Base-by-base conservation (phyloP, 2,329 filamentous ascomycete genomes). In the Rhinocladiella similis region DNA sequence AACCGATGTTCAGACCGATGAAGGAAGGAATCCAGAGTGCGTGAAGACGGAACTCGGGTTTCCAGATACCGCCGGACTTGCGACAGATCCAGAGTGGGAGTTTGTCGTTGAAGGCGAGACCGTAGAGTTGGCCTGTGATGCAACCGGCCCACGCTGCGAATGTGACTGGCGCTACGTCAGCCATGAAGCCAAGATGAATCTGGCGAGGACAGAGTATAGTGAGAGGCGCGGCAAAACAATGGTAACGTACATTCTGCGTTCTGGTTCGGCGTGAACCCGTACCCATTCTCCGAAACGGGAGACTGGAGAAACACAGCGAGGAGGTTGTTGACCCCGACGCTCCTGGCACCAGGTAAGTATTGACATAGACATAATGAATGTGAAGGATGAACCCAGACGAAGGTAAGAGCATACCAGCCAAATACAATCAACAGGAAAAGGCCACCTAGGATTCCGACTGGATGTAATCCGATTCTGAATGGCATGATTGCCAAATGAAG, bases 81-180 rank as follows among this genome's bases (percentile, higher is more conserved):
- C 61, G 60, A 12, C 66, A 68, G 3, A 73, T 60, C 58, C 66
- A 68, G 7, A 78, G 65, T 0, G 76, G 74, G 0, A 77, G 63
- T 2, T 69, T 63, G 60, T 78, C 76, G 4, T 39, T 41, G 43
- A 53, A 38, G 13, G 22, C 47, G 70, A 73, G n/a, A 75, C 61
- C 25, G 69, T 65, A 52, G 71, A 68, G 2, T 71, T 73, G 53
- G 71, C 73, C 13, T 72, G 52, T 5, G 72, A 65, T 1, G 72
- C 72, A 67, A 5, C 73, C 74, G 14, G 73, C 64, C 76, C 75
- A 79, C 56, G 72, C 68, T 16, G 68, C 66, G 54, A 78, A 75
- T 2, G 69, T 70, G 51, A 71, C 56, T 59, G 16, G 13, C 18
- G n/a, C 27, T 27, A 20, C 5, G 50, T 20, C 12, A 54, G 47